phyloP scores from a whole-genome alignment of 371 early-diverging fungal species.

The Mortierella sp. region DNA sequence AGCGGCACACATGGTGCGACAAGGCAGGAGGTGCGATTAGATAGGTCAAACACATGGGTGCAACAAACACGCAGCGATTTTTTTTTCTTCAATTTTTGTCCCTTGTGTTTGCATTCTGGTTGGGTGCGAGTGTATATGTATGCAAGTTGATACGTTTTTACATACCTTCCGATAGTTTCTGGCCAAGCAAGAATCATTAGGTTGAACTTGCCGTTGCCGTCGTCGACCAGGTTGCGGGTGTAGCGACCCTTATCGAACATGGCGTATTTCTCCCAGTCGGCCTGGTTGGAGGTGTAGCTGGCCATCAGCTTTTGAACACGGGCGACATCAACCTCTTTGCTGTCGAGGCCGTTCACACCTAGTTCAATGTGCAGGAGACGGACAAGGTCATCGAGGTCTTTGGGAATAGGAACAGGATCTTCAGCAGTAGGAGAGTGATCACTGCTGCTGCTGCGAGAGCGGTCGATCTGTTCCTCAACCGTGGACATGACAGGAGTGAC shows the following conservation, averaged over 20 bases:
- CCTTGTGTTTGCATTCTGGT: background rate
- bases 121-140: background rate
- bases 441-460: background rate
- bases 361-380: slow-evolving; percentile 63
- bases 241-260: slow-evolving; percentile 84
- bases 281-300: slow-evolving; percentile 69
- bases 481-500: slow-evolving; percentile 6
- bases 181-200: slow-evolving; percentile 94
- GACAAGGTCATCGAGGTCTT: slow-evolving; percentile 62
- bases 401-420: slow-evolving; percentile 51
- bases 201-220: slow-evolving; percentile 95
- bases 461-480: background rate
- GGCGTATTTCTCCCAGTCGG: slow-evolving; percentile 86
- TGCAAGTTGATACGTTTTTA: background rate
- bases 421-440: background rate
- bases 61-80: slow-evolving; percentile 13
- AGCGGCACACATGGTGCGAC: background rate
- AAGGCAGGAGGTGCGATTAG: background rate
- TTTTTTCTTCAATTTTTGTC: background rate
- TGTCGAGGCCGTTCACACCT: slow-evolving; percentile 67
- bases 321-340: slow-evolving; percentile 71
- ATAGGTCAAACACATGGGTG: slow-evolving; percentile 14
- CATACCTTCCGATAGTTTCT: slow-evolving; percentile 78
- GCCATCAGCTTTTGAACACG: slow-evolving; percentile 76
- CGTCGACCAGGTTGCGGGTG: slow-evolving; percentile 91